A percentile compares a stretch with the other conserved stretches of the same genome.
Evolutionary conservation across 2,329 filamentous ascomycete species (phyloP).

Genomic region (Diplodia scrobiculata): DNA sequence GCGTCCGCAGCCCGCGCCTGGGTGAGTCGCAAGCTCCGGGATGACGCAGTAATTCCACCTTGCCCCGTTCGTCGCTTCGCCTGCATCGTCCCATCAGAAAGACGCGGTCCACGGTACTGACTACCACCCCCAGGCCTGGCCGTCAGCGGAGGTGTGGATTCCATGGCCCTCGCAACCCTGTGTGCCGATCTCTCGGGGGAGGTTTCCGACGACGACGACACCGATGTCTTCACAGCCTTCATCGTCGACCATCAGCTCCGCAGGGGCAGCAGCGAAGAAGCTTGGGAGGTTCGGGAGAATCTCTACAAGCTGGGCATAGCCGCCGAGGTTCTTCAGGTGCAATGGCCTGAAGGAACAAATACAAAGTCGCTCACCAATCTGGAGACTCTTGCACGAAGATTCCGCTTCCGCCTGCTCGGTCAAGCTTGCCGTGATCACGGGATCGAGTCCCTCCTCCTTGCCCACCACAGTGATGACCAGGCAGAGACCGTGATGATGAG

Average conservation of each 20-base stretch:
- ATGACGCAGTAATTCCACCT: not conserved
- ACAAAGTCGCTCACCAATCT: slow-evolving; percentile 60
- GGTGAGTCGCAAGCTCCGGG: slow-evolving; percentile 6
- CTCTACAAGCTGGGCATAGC: slow-evolving; percentile 46
- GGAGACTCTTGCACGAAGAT: slow-evolving; percentile 72
- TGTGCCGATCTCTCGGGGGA: slow-evolving; percentile 31
- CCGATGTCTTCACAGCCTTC: slow-evolving; percentile 53
- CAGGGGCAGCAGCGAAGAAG: slow-evolving; percentile 58
- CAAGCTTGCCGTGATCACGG: slow-evolving; percentile 55
- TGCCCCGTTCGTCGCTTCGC: not conserved
- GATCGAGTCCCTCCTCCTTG: slow-evolving; percentile 69
- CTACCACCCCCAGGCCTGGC: slow-evolving; percentile 59
- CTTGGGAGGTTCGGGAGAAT: slow-evolving; percentile 53
- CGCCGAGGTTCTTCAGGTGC: slow-evolving; percentile 42
- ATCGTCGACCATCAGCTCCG: slow-evolving; percentile 65
- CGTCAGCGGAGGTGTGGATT: slow-evolving; percentile 90
- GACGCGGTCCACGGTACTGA: not conserved
- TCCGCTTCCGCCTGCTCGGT: slow-evolving; percentile 74
- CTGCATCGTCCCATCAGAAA: no score
- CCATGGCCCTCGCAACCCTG: slow-evolving; percentile 79
- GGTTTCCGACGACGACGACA: slow-evolving; percentile 19
- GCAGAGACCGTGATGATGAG: slow-evolving; percentile 87
- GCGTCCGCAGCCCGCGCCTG: slow-evolving; percentile 27
- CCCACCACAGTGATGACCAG: slow-evolving; percentile 88
- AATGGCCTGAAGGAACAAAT: slow-evolving; percentile 44